Base-by-base conservation (phyloP, 2,329 filamentous ascomycete species). In the Karstenula rhodostoma region DNA sequence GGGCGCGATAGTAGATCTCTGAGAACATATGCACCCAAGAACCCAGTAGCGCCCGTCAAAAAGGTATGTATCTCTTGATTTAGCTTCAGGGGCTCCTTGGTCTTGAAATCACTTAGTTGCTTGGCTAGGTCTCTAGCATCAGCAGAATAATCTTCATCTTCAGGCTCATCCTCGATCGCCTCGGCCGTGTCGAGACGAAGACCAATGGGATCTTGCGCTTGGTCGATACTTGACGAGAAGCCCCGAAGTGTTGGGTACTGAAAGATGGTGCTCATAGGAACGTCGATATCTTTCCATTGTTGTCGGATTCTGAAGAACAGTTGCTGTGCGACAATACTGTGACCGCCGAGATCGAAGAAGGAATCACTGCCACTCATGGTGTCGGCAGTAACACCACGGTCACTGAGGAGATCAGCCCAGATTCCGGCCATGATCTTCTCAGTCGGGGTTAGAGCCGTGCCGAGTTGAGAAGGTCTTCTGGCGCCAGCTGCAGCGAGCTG, bases 31-130 rank as follows among this genome's bases (percentile, higher is more conserved):
- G 91, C 86, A 29, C 94, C 94, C 22, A 97, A 79, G 82, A 97
- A 97, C 2, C 94, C 94, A 5, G 94, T 97, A 4, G 92, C 93
- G 46, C 94, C 93, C 2, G 94, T 97, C 5, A 97, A 80, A 77
- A 97, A 91, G 12, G 95, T 84, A 0, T 89, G 93, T 3, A 82
- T 78, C 65, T 80, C 62, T 68, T 74, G 60, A 59, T 77, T 71
- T 22, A 70, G 65, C 32, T 72, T 66, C n/a, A 79, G 65, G 1
- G 87, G 85, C 17, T 72, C 69, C 33, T 66, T 63, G 1, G 72
- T 74, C 61, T 74, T 74, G 68, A 76, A 76, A 7, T 75, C 69
- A 3, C 58, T 71, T 13, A 91, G 78, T 35, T 82, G 73, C 32
- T 79, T 72, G 15, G 81, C 73, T 12, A 89, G 78, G 52, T 85